phyloP scores from a whole-genome alignment of 495 filamentous ascomycete genomes.

The Aspergillus campestris region DNA sequence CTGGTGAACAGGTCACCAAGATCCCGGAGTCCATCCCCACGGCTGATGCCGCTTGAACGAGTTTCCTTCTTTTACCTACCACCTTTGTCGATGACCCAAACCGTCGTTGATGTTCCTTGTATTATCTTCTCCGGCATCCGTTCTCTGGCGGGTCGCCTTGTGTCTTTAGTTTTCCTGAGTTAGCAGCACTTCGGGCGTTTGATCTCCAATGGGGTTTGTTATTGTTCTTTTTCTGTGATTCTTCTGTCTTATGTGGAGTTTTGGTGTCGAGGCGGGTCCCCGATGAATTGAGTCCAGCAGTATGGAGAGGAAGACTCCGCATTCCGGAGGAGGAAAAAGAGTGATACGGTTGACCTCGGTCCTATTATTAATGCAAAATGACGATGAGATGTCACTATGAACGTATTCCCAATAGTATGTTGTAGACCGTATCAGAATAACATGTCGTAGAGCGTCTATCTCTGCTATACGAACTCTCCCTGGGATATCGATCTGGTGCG shows the following conservation, averaged over 20 bases:
- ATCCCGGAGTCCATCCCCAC: conserved; percentile 47
- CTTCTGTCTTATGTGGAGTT: not conserved
- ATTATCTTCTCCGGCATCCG: not conserved
- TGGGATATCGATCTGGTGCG: too few relatives aligned
- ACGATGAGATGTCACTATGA: not conserved
- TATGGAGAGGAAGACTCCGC: not conserved
- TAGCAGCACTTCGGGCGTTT: conserved; percentile 13
- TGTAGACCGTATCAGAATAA: too few relatives aligned
- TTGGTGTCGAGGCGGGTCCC: not conserved
- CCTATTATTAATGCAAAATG: too few relatives aligned
- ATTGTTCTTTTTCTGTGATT: not conserved
- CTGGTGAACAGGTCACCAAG: conserved; percentile 84
- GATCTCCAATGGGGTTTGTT: not conserved
- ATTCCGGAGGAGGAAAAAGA: not conserved
- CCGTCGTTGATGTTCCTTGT: too few relatives aligned
- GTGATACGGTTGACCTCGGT: not conserved
- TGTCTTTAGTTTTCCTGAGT: not conserved
- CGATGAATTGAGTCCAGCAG: too few relatives aligned
- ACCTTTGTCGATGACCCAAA: conserved; percentile 2
- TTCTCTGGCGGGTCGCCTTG: not conserved
- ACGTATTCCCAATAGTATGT: not conserved
- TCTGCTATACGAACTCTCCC: too few relatives aligned
- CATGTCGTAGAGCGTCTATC: too few relatives aligned
- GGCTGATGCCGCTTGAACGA: conserved; percentile 35
- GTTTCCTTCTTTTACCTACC: not conserved